These are phyloP conservation scores for Stereocaulon alpinum DNA, from an alignment of 495 filamentous ascomycete species.

Conservation along the genomic window DNA sequence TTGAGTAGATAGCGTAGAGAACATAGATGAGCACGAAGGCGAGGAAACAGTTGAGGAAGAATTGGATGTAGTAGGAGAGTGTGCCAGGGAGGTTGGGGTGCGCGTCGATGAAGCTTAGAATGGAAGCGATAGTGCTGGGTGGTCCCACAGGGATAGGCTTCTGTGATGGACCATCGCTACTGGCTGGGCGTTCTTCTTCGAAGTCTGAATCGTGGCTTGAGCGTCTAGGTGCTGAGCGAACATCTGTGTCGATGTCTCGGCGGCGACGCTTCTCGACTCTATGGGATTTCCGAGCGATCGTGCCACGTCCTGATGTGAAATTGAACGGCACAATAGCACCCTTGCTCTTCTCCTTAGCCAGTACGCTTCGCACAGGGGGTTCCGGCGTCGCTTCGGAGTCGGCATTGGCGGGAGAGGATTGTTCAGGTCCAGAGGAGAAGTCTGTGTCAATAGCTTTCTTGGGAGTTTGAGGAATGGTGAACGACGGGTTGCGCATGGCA, in stretches of 20 bases:
- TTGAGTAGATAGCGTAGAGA: conserved; percentile 56
- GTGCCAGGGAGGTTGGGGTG: conserved; percentile 82
- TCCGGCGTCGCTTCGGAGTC: conserved; percentile 66
- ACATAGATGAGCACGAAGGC: conserved; percentile 56
- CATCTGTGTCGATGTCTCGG: conserved; percentile 36
- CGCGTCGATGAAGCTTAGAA: conserved; percentile 50
- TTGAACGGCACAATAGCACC: conserved; percentile 30
- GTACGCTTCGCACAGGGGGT: conserved; percentile 34
- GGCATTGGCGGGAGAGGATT: conserved; percentile 62
- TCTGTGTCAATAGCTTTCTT: conserved; percentile 58
- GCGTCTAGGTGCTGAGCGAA: conserved; percentile 30
- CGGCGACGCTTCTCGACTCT: conserved; percentile 45
- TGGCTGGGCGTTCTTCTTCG: conserved; percentile 27
- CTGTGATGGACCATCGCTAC: conserved; percentile 21
- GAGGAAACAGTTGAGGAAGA: conserved; percentile 67
- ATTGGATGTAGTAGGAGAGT: conserved; percentile 73
- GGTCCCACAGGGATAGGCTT: conserved; percentile 11
- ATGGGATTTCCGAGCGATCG: conserved; percentile 43
- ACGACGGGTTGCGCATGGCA: conserved; percentile 37
- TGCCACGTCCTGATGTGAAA: conserved; percentile 42
- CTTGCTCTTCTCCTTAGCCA: conserved; percentile 29
- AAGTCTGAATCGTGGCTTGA: conserved; percentile 54
- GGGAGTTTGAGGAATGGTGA: conserved; percentile 75
- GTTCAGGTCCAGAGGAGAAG: conserved; percentile 69
- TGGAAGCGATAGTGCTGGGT: conserved; percentile 20